phyloP scores from a whole-genome alignment of 2,329 filamentous ascomycete species.

The Arthrobotrys sphaeroides region DNA sequence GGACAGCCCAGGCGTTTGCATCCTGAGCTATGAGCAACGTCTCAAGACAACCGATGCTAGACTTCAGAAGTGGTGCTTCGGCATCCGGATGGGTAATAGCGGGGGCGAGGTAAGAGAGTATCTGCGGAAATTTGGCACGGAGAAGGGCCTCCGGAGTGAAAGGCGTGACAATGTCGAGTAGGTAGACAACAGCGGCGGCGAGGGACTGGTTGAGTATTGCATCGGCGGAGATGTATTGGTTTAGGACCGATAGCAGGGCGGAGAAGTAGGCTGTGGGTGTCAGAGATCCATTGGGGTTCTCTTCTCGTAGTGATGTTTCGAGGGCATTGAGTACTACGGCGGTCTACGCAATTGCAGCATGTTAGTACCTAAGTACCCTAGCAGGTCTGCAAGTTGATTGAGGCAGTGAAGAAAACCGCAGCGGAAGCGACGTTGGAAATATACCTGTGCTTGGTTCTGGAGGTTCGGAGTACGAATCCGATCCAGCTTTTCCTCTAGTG shows the following conservation, averaged over 20 bases:
- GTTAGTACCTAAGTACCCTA: no score
- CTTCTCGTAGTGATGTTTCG: slow-evolving; percentile 88
- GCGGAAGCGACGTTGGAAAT: slow-evolving; percentile 45
- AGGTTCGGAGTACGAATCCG: slow-evolving; percentile 97
- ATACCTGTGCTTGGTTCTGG: slow-evolving; percentile 93
- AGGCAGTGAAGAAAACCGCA: slow-evolving; percentile 31
- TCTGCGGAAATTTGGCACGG: slow-evolving; percentile 92
- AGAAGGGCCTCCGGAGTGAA: slow-evolving; percentile 86
- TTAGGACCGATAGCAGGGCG: slow-evolving; percentile 86
- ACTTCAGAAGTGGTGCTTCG: slow-evolving; percentile 84
- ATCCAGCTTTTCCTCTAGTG: slow-evolving; percentile 88
- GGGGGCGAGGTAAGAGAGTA: slow-evolving; percentile 84
- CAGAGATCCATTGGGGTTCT: slow-evolving; percentile 75
- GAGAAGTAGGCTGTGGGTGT: slow-evolving; percentile 94
- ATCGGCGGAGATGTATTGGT: slow-evolving; percentile 73
- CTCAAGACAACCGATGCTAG: slow-evolving; percentile 92
- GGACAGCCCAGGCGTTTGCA: slow-evolving; percentile 83
- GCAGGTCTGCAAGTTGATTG: no score
- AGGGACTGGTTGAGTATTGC: slow-evolving; percentile 81
- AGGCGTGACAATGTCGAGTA: slow-evolving; percentile 90
- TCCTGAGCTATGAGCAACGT: slow-evolving; percentile 92
- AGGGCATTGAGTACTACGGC: slow-evolving; percentile 88
- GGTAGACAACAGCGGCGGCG: slow-evolving; percentile 87
- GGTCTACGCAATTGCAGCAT: slow-evolving; percentile 67
- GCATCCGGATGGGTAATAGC: slow-evolving; percentile 81